Base-by-base conservation (phyloP, 169 alveolate genomes). In the Theileria sp. region DNA sequence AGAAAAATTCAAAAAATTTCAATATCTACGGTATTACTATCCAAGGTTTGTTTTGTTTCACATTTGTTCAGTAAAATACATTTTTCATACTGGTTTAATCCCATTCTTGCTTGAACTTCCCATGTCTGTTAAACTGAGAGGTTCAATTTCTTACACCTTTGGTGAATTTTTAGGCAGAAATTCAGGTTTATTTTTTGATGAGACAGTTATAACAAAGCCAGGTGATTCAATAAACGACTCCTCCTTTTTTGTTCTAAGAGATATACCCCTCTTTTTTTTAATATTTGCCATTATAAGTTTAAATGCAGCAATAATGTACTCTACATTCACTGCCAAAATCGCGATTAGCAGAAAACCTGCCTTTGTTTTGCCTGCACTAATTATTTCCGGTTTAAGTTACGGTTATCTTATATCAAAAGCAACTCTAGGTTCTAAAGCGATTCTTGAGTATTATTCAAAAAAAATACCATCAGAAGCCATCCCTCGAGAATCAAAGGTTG, bases 111-210 rank as follows among this genome's bases (percentile, higher is more conserved):
- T 74, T 80, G 72, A 74, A 15, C 32, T 13, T 15, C 44, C 80
- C 13, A 60, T 23, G 19, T 50, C 68, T 60, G 12, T n/a, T 36
- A 74, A 74, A 30, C 72, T 74, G 28, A 60, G 32, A 21, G 49
- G 51, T 3, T 58, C 80, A 28, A 51, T 74, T 17, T 10, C 26
- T 19, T 74, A 74, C 19, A 62, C 68, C 6, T 21, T 30, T 74
- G 34, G 32, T 5, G 80, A 74, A 26, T 74, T 74, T 58, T 21
- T 60, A 13, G 80, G 80, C 34, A 74, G 68, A 54, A 74, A 23
- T 30, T 36, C 44, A 19, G 34, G 32, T 10, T 61, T 51, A 30
- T 15, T 51, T 28, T 5, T 74, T 7, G 64, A 74, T 74, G 80
- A 74, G n/a, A 69, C 72, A 5, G 38, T 64, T 64, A 28, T n/a